Evolutionary conservation across 192 early-diverging fungal species (phyloP).

Genomic region (Podila epigama): DNA sequence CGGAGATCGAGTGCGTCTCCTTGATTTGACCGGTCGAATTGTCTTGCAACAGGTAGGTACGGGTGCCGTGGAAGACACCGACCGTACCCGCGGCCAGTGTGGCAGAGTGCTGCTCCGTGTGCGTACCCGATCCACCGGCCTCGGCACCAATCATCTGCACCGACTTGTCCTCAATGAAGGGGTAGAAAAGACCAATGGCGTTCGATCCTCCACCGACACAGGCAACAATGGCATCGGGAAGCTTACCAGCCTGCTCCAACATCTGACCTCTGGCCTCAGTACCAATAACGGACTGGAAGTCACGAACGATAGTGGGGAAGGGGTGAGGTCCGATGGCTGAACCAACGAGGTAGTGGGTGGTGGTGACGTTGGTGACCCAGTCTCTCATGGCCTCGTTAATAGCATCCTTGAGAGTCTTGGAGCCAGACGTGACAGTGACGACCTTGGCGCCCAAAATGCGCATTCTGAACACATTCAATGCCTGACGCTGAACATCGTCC

Average conservation of each 20-base stretch:
- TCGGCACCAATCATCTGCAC: slow-evolving; percentile 94
- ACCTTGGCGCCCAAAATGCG: slow-evolving; percentile 92
- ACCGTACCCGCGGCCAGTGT: slow-evolving; percentile 84
- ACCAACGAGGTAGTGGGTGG: slow-evolving; percentile 96
- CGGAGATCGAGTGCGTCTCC: slow-evolving; percentile 93
- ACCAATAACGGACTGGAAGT: slow-evolving; percentile 99
- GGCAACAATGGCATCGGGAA: slow-evolving; percentile 93
- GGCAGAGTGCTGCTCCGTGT: slow-evolving; percentile 90
- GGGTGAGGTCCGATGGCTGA: slow-evolving; percentile 98
- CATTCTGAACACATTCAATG: slow-evolving; percentile 97
- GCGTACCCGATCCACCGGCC: slow-evolving; percentile 88
- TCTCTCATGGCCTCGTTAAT: slow-evolving; percentile 99
- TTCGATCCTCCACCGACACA: slow-evolving; percentile 99
- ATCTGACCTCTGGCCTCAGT: slow-evolving; percentile 89
- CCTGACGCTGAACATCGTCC: slow-evolving; percentile 93
- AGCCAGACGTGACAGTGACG: slow-evolving; percentile 78
- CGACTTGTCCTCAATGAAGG: slow-evolving; percentile 85
- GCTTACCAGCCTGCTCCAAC: slow-evolving; percentile 76
- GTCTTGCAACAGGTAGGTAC: slow-evolving; percentile 94
- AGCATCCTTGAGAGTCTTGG: slow-evolving; percentile 93
- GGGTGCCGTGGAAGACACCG: slow-evolving; percentile 97
- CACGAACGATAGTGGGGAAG: slow-evolving; percentile 95
- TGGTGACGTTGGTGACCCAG: slow-evolving; percentile 95
- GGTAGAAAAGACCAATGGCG: slow-evolving; percentile 97
- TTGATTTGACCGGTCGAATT: slow-evolving; percentile 93